These are phyloP conservation scores for Vicia sativa DNA, from an alignment of 306 rosid species.

Conservation along the genomic window DNA sequence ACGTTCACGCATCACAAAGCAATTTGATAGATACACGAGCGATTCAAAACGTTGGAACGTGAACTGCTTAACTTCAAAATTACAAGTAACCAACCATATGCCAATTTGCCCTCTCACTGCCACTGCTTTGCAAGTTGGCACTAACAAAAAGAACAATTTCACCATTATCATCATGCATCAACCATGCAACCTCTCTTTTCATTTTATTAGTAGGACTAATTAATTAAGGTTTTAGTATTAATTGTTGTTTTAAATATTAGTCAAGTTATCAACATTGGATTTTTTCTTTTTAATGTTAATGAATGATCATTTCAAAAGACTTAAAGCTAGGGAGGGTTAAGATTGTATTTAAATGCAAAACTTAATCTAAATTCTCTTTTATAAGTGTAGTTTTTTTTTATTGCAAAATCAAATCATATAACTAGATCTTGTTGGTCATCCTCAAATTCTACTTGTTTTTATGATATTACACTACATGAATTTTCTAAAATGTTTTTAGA, in stretches of 20 bases:
- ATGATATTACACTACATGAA: too few relatives aligned
- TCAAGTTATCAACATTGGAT: too few relatives aligned
- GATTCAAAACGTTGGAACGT: slow-evolving; percentile 24
- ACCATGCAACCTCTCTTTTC: not conserved
- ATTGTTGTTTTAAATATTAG: not conserved
- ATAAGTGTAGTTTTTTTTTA: too few relatives aligned
- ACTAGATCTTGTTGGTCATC: too few relatives aligned
- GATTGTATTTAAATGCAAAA: too few relatives aligned
- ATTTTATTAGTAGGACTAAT: not conserved
- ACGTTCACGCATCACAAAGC: slow-evolving; percentile 1
- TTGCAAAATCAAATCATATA: too few relatives aligned
- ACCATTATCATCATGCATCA: not conserved
- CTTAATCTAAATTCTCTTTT: too few relatives aligned
- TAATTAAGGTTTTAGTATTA: not conserved
- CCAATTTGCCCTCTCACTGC: not conserved
- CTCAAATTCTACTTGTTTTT: too few relatives aligned
- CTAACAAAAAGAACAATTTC: not conserved
- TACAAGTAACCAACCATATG: not conserved
- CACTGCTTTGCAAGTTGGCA: not conserved
- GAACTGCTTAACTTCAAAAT: not conserved
- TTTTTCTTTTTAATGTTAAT: too few relatives aligned
- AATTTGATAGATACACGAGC: slow-evolving; percentile 37
- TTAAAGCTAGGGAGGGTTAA: too few relatives aligned
- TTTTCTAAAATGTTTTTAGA: too few relatives aligned
- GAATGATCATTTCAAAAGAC: too few relatives aligned